These are phyloP conservation scores for Magnusiomyces clavatus DNA, from an alignment of 1,139 yeast genomes.

Conservation along the genomic window DNA sequence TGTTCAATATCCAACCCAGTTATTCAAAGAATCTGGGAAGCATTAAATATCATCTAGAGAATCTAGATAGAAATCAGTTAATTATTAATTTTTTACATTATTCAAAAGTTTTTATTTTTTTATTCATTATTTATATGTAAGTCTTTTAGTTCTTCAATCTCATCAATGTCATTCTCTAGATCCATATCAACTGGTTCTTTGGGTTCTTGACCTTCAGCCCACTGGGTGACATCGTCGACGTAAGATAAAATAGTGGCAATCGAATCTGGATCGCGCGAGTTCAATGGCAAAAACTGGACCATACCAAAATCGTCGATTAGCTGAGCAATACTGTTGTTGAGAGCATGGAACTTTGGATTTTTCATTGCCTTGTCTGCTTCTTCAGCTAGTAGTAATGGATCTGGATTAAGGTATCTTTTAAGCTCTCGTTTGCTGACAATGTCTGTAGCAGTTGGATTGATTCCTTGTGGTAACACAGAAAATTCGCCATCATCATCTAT, in stretches of 20 bases:
- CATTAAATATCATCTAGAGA: too few relatives aligned
- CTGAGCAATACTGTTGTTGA: conserved; percentile 78
- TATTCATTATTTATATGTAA: not conserved
- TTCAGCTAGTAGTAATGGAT: conserved; percentile 63
- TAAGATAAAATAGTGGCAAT: conserved; percentile 80
- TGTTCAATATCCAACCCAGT: too few relatives aligned
- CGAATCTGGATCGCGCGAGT: conserved; percentile 71
- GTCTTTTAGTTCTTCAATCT: not conserved
- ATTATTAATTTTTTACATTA: not conserved
- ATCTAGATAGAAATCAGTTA: too few relatives aligned
- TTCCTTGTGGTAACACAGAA: too few relatives aligned
- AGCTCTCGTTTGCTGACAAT: conserved; percentile 66
- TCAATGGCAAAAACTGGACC: conserved; percentile 93
- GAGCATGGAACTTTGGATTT: conserved; percentile 68
- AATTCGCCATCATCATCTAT: too few relatives aligned
- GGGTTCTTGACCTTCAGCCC: conserved; percentile 96
- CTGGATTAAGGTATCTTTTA: conserved; percentile 84
- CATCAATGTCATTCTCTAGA: conserved; percentile 41
- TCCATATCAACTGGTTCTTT: conserved; percentile 83
- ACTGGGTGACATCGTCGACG: conserved; percentile 94
- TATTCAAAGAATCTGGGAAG: too few relatives aligned
- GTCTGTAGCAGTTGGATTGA: conserved; percentile 18
- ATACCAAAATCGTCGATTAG: conserved; percentile 89
- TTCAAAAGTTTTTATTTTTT: too few relatives aligned
- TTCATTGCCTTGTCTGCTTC: conserved; percentile 39